phyloP scores from a whole-genome alignment of 179 eudicot species.

The Heliamphora pulchella region DNA sequence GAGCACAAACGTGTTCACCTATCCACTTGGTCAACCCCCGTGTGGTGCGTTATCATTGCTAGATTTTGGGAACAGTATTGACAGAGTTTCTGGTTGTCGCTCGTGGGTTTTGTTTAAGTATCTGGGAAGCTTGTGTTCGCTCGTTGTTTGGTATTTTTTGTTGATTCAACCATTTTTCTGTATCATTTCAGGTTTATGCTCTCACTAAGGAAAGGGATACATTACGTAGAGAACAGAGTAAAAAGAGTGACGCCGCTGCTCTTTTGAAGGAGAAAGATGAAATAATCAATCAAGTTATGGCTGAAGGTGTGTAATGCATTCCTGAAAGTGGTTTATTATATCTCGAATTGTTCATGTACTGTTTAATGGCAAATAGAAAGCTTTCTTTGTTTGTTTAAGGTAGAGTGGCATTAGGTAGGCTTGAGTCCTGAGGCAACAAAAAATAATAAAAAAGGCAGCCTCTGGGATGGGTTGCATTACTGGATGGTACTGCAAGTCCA shows the following conservation, averaged over 20 bases:
- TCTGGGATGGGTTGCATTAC: not conserved
- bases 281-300: slow-evolving; percentile 94
- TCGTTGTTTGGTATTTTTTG: not conserved
- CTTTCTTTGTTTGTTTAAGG: not conserved
- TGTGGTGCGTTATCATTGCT: not conserved
- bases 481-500: not conserved
- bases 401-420: not conserved
- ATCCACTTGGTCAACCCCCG: not conserved
- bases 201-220: slow-evolving; percentile 91
- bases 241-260: slow-evolving; percentile 91
- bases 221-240: slow-evolving; percentile 84
- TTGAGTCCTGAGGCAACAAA: not conserved
- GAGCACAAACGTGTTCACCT: not conserved
- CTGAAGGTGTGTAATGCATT: slow-evolving; percentile 62
- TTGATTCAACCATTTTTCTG: not conserved
- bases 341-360: slow-evolving; percentile 6
- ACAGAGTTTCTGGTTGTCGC: not conserved
- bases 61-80: slow-evolving; percentile 4
- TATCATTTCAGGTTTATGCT: slow-evolving; percentile 66
- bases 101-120: slow-evolving; percentile 11
- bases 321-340: slow-evolving; percentile 10
- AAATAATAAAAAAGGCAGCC: not conserved
- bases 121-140: not conserved
- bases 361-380: not conserved
- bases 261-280: slow-evolving; percentile 95